A percentile compares a stretch with the other conserved stretches of the same genome.
Conservation (phyloP, 331 rosid species). For the Phaseolus coccineus region DNA sequence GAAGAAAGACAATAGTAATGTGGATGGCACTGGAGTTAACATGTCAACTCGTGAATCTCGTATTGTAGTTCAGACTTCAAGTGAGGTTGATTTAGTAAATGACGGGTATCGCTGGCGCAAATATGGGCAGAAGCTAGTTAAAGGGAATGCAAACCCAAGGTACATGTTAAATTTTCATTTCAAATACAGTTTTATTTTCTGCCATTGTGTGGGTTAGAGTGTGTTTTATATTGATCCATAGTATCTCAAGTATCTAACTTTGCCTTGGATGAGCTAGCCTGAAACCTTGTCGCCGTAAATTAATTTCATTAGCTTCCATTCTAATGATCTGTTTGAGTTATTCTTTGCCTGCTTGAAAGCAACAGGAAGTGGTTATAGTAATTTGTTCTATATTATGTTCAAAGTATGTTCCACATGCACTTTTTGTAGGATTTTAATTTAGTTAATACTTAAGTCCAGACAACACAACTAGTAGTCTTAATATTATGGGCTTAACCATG, state of each 20-base stretch:
- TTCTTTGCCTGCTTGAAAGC: slow-evolving; percentile 23
- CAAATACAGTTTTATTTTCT: not conserved
- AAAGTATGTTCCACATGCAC: slow-evolving; percentile 2
- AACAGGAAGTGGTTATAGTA: slow-evolving; percentile 1
- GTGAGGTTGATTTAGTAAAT: slow-evolving; percentile 84
- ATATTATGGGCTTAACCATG: slow-evolving; percentile 8
- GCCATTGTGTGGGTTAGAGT: slow-evolving; percentile 3
- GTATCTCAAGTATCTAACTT: not conserved
- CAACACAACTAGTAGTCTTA: not conserved
- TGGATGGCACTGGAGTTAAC: slow-evolving; percentile 47
- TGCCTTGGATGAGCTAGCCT: slow-evolving; percentile 23
- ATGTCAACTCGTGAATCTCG: slow-evolving; percentile 65
- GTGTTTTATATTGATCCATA: slow-evolving; percentile 5
- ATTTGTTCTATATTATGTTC: not conserved
- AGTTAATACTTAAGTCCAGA: not conserved
- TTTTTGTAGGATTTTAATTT: slow-evolving; percentile 19
- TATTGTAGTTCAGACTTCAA: slow-evolving; percentile 70
- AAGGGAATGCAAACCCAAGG: slow-evolving; percentile 94
- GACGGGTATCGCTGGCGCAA: slow-evolving; percentile 98
- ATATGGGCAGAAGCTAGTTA: slow-evolving; percentile 95
- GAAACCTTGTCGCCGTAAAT: slow-evolving; percentile 21
- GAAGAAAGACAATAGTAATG: slow-evolving; percentile 61
- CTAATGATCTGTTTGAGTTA: slow-evolving; percentile 11
- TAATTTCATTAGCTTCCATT: slow-evolving; percentile 17
- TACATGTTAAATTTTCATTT: slow-evolving; percentile 49